Percentiles rank a stretch among this genome's conserved stretches.
Conservation (phyloP, 2,329 filamentous ascomycete species). For the Xylariaceae sp. region DNA sequence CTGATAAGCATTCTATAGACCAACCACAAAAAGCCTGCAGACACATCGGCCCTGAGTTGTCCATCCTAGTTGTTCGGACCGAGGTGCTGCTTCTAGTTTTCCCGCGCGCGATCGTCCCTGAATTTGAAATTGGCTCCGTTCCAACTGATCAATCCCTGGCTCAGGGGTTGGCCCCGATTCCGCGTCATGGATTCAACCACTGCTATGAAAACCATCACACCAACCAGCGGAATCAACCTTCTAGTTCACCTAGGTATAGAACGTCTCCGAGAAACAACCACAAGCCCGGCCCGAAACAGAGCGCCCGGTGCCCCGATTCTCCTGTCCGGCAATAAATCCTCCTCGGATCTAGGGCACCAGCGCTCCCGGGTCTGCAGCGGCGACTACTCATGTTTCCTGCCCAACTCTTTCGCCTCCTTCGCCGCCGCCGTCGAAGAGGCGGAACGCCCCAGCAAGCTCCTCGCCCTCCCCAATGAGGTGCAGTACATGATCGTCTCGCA, state of each 20-base stretch:
- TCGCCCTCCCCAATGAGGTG: constrained; percentile 46
- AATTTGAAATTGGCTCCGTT: not conserved
- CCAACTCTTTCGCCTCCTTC: not conserved
- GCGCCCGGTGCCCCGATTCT: not conserved
- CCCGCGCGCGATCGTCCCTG: not conserved
- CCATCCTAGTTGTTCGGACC: too few relatives aligned
- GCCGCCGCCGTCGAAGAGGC: not conserved
- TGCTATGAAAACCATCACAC: constrained; percentile 12
- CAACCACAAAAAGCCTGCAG: too few relatives aligned
- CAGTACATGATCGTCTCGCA: constrained; percentile 45
- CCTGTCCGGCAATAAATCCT: not conserved
- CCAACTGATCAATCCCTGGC: not conserved
- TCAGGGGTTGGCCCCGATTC: not conserved
- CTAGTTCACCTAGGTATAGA: constrained; percentile 11
- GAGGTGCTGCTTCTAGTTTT: not conserved
- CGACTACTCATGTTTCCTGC: constrained; percentile 12
- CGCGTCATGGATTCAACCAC: not conserved
- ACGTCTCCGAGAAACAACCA: constrained; percentile 10
- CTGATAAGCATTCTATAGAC: too few relatives aligned
- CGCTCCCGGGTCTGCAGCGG: constrained; percentile 8
- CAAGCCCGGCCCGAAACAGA: constrained; percentile 1
- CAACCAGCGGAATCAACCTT: constrained; percentile 13
- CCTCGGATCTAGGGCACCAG: not conserved
- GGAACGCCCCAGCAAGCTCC: constrained; percentile 26
- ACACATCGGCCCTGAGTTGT: too few relatives aligned